A percentile compares a stretch with the other conserved stretches of the same genome.
phyloP scores from a whole-genome alignment of 73 alveolate species.

The Symbiodinium pilosum region DNA sequence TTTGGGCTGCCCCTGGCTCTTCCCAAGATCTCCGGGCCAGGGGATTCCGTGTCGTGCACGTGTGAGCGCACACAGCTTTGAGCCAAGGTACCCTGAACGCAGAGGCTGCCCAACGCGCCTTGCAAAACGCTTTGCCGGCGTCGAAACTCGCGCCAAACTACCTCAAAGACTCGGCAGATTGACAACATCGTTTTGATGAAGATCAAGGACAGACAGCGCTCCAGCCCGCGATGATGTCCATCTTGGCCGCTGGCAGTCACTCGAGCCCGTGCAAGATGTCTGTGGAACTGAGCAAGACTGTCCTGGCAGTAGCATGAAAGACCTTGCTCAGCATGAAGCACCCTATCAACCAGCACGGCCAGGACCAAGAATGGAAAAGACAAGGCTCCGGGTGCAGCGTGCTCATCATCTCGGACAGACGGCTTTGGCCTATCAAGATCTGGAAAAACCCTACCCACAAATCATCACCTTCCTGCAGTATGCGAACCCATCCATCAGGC shows the following conservation, averaged over 20 bases:
- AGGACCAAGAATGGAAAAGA: no score
- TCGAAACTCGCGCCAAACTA: slow-evolving; percentile 86
- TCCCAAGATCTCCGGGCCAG: no score
- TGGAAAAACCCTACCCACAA: no score
- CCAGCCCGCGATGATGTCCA: no score
- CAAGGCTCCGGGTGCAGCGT: slow-evolving; percentile 88
- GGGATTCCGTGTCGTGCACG: no score
- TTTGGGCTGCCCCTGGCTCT: no score
- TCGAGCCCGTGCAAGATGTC: slow-evolving; percentile 78
- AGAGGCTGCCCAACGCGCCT: slow-evolving; percentile 62
- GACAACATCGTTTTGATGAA: not conserved
- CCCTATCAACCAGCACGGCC: no score
- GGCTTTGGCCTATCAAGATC: slow-evolving; percentile 33
- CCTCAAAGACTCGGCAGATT: not conserved
- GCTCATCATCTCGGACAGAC: slow-evolving; percentile 69
- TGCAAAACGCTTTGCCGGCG: slow-evolving; percentile 50
- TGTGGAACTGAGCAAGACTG: slow-evolving; percentile 32
- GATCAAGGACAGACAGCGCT: no score
- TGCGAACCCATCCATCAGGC: not conserved
- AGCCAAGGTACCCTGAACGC: slow-evolving; percentile 12
- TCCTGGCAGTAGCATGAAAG: slow-evolving; percentile 49
- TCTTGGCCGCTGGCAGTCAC: not conserved
- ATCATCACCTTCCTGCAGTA: no score
- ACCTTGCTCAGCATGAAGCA: no score
- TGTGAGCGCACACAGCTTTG: no score